A percentile compares a stretch with the other conserved stretches of the same genome.
These are phyloP conservation scores for Antrodiella citrinella DNA, from an alignment of 768 basidiomycete species.

Conservation along the genomic window DNA sequence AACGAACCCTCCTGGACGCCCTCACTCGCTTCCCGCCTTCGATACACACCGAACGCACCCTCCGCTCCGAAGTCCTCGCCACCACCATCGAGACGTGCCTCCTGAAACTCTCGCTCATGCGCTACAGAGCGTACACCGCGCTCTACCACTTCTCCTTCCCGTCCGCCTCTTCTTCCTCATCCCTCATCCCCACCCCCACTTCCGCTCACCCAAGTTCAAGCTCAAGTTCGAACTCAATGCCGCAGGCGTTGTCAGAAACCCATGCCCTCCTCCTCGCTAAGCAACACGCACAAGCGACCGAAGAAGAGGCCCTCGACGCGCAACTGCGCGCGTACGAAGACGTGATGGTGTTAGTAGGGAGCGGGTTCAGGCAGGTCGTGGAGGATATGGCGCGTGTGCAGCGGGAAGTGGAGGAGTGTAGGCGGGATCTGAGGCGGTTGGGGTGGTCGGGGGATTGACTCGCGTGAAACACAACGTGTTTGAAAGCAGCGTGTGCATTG, in stretches of 20 bases:
- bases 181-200: constrained; percentile 28
- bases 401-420: constrained; percentile 42
- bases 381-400: constrained; percentile 40
- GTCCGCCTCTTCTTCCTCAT: constrained; percentile 11
- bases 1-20: constrained; percentile 21
- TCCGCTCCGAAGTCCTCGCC: constrained; percentile 32
- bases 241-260: too few species aligned
- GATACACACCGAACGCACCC: constrained; percentile 23
- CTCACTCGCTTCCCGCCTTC: constrained; percentile 23
- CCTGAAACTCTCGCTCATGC: constrained; percentile 40
- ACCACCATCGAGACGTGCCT: constrained; percentile 39
- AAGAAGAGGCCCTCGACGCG: constrained; percentile 32
- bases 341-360: neutral
- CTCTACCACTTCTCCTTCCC: constrained; percentile 31
- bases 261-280: constrained; percentile 28
- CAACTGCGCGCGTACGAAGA: constrained; percentile 18
- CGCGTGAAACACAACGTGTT: too few species aligned
- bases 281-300: constrained; percentile 31
- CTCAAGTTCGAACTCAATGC: too few species aligned
- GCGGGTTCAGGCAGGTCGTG: constrained; percentile 40
- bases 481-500: too few species aligned
- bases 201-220: constrained; percentile 21
- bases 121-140: constrained; percentile 28
- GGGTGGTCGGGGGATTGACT: constrained; percentile 44
- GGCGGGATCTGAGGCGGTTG: constrained; percentile 38